These are phyloP conservation scores for Candida anglica DNA, from an alignment of 805 yeast species.

Conservation along the genomic window DNA sequence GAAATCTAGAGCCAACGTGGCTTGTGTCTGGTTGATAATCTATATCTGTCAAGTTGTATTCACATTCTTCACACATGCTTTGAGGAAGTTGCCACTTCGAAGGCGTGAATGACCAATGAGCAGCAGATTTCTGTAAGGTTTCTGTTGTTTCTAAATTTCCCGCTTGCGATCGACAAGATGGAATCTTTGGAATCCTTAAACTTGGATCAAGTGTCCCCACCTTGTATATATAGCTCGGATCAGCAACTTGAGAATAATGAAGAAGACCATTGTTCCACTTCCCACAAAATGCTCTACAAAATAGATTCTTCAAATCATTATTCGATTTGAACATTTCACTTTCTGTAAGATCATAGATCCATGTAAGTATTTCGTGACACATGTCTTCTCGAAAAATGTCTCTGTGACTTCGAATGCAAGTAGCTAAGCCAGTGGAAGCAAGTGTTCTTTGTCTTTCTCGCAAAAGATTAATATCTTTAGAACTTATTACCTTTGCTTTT, in stretches of 20 bases:
- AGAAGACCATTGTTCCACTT: slow-evolving; percentile 58
- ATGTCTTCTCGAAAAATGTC: slow-evolving; percentile 78
- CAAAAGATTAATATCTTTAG: slow-evolving; percentile 47
- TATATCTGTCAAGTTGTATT: slow-evolving; percentile 31
- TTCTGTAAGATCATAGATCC: slow-evolving; percentile 59
- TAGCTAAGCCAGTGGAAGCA: slow-evolving; percentile 60
- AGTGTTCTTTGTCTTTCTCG: slow-evolving; percentile 52
- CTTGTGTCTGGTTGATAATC: slow-evolving; percentile 21
- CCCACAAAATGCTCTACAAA: slow-evolving; percentile 56
- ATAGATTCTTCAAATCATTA: slow-evolving; percentile 40
- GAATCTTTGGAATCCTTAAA: slow-evolving; percentile 36
- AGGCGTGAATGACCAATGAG: slow-evolving; percentile 39
- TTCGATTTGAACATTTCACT: slow-evolving; percentile 51
- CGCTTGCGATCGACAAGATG: slow-evolving; percentile 7
- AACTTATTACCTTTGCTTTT: slow-evolving; percentile 62
- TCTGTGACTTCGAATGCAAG: slow-evolving; percentile 61
- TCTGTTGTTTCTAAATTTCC: not conserved
- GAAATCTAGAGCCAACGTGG: slow-evolving; percentile 52
- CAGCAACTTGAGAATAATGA: slow-evolving; percentile 5
- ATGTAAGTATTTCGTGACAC: slow-evolving; percentile 66
- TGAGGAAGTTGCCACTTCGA: slow-evolving; percentile 45
- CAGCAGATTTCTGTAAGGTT: slow-evolving; percentile 6
- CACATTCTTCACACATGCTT: slow-evolving; percentile 42
- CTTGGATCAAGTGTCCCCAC: slow-evolving; percentile 30
- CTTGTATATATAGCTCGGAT: slow-evolving; percentile 13